phyloP scores from a whole-genome alignment of 1,284 basidiomycete genomes.

The Ceratobasidium sp. region DNA sequence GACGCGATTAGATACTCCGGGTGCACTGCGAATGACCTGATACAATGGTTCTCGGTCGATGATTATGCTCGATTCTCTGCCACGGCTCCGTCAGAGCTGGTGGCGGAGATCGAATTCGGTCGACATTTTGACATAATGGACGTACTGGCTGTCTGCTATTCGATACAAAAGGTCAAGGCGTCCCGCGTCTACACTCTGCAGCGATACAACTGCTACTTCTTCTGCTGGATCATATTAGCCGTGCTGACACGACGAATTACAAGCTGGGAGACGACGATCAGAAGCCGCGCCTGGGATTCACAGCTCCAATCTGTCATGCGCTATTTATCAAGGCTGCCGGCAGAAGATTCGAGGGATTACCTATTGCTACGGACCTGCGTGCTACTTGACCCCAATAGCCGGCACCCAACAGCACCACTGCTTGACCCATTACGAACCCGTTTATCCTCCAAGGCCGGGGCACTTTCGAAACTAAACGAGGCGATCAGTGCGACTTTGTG shows the following conservation, averaged over 20 bases:
- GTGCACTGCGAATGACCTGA: too few relatives aligned
- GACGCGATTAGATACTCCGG: not conserved
- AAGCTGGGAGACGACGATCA: conserved; percentile 8
- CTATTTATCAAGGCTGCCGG: not conserved
- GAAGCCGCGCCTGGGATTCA: not conserved
- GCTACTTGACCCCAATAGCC: not conserved
- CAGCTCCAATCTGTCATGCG: not conserved
- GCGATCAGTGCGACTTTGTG: not conserved
- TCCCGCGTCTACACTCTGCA: conserved; percentile 7
- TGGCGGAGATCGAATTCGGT: not conserved
- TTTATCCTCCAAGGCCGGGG: not conserved
- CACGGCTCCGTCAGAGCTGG: too few relatives aligned
- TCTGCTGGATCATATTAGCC: not conserved
- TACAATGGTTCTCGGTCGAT: too few relatives aligned
- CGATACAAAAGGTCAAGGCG: not conserved
- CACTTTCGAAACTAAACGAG: not conserved
- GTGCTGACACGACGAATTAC: not conserved
- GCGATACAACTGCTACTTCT: conserved; percentile 28
- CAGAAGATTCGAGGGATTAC: not conserved
- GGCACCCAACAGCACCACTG: not conserved
- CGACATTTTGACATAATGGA: conserved; percentile 1
- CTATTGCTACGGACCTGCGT: not conserved
- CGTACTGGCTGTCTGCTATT: conserved; percentile 12
- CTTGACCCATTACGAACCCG: not conserved
- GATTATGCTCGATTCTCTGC: too few relatives aligned